Conservation (phyloP, 2,329 filamentous ascomycete genomes). For the Xenosphaeropsis pyriputrescens region DNA sequence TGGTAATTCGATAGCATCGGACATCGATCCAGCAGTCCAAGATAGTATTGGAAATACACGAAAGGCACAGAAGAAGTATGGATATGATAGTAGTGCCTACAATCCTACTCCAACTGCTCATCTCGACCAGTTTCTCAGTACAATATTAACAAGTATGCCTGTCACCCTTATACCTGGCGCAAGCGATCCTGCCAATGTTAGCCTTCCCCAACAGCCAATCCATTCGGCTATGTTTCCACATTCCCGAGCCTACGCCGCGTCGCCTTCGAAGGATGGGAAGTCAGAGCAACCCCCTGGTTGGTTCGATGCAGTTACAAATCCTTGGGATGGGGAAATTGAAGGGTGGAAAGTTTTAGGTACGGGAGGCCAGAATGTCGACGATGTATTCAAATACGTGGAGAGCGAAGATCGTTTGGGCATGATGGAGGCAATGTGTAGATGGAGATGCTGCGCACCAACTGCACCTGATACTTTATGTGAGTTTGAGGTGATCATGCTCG, state of each 20-base stretch:
- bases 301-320: constrained; percentile 85
- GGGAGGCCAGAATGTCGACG: constrained; percentile 84
- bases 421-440: constrained; percentile 90
- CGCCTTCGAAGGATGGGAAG: constrained; percentile 16
- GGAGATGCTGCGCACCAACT: constrained; percentile 83
- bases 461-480: constrained; percentile 90
- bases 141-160: constrained; percentile 72
- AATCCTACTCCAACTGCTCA: constrained; percentile 74
- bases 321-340: constrained; percentile 80
- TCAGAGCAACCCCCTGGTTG: constrained; percentile 42
- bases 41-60: constrained; percentile 16
- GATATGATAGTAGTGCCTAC: constrained; percentile 81
- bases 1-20: constrained; percentile 60
- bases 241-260: constrained; percentile 47
- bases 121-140: constrained; percentile 69
- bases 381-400: constrained; percentile 82
- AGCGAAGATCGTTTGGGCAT: constrained; percentile 65
- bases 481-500: constrained; percentile 19
- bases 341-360: constrained; percentile 81
- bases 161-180: constrained; percentile 78
- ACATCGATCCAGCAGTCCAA: constrained; percentile 12
- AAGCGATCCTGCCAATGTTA: constrained; percentile 75
- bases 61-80: constrained; percentile 62
- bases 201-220: constrained; percentile 83
- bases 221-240: constrained; percentile 83